Evolutionary conservation across 2,329 filamentous ascomycete genomes (phyloP), one percentile per base, ranked within the genome.

Genomic region (Penicillium sp.): DNA sequence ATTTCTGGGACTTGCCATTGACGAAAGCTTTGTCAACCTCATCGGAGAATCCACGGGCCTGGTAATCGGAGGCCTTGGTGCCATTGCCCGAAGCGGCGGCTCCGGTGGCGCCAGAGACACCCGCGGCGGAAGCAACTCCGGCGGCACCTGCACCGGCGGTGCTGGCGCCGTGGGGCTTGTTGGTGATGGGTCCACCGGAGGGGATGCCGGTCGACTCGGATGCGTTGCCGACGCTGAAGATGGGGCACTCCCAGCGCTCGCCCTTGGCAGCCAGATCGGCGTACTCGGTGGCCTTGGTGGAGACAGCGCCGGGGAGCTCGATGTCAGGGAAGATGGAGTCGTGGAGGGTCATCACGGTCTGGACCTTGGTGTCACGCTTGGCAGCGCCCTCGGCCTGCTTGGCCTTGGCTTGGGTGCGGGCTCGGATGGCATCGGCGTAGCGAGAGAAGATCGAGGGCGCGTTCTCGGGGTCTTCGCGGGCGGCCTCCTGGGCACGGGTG

Each of bases 271-370:
- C 88, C 51, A 95, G 78, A 21, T 96, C 82, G 73, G 83, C 88
- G 78, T 94, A 97, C 70, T 95, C 88, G 22, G 88, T 94, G 9
- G 91, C 90, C 80, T 95, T 96, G 74, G 82, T 84, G 60, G 87
- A 93, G 67, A 96, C 91, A 48, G 89, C 90, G 29, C 87, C 87
- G 24, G 90, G 89, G 6, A 98, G 77, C 50, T 83, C 78, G 65
- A 98, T 84, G 65, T 91, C 76, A 64, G 88, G 85, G 83, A 98
- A 95, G 57, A 97, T 88, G 57, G 87, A 90, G 64, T 96, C 88
- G 59, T 95, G 81, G 72, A 89, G 82, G 35, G 89, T 94, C 56
- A 90, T 75, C n/a, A 87, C 85, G 39, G 90, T 74, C 67, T 94
- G 93, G 68, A 90, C 81, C 72, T 85, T 82, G 66, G 82, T 88